Conservation (phyloP, 352 stramenopile species). For the Phytophthora citrophthora region DNA sequence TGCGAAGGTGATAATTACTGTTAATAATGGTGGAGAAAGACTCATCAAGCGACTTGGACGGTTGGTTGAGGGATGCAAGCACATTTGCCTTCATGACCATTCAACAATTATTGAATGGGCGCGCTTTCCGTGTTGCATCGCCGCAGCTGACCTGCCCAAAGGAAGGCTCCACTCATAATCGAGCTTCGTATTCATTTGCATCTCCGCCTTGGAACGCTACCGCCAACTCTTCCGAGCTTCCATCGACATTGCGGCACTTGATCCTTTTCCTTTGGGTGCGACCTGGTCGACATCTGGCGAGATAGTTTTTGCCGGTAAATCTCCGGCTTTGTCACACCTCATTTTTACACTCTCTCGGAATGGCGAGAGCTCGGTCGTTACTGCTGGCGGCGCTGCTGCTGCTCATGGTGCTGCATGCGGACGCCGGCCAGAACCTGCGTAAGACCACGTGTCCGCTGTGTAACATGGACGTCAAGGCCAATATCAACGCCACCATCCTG, state of each 20-base stretch:
- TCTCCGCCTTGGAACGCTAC: conserved; percentile 1
- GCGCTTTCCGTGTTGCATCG: conserved; percentile 10
- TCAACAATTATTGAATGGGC: conserved; percentile 20
- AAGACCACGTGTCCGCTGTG: conserved; percentile 65
- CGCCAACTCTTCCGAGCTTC: conserved; percentile 7
- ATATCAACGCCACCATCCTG: conserved; percentile 71
- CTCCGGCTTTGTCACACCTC: conserved; percentile 15
- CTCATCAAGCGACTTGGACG: background rate
- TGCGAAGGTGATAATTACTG: background rate
- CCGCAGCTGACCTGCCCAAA: conserved; percentile 1
- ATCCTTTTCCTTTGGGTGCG: conserved; percentile 10
- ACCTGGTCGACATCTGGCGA: conserved; percentile 14
- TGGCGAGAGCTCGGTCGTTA: conserved; percentile 27
- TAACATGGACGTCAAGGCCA: conserved; percentile 60
- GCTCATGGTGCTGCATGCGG: conserved; percentile 15
- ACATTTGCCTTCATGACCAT: background rate
- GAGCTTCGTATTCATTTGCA: conserved; percentile 13
- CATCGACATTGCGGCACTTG: conserved; percentile 19
- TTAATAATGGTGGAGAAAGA: background rate
- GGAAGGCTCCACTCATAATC: too few species aligned
- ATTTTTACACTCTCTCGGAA: conserved; percentile 24
- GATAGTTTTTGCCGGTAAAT: conserved; percentile 1
- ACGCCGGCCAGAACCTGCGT: conserved; percentile 58
- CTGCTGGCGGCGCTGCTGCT: conserved; percentile 33
- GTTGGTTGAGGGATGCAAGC: background rate